A percentile compares a stretch with the other conserved stretches of the same genome.
Evolutionary conservation across 306 rosid genomes (phyloP).

Genomic region (Ceratonia siliqua): DNA sequence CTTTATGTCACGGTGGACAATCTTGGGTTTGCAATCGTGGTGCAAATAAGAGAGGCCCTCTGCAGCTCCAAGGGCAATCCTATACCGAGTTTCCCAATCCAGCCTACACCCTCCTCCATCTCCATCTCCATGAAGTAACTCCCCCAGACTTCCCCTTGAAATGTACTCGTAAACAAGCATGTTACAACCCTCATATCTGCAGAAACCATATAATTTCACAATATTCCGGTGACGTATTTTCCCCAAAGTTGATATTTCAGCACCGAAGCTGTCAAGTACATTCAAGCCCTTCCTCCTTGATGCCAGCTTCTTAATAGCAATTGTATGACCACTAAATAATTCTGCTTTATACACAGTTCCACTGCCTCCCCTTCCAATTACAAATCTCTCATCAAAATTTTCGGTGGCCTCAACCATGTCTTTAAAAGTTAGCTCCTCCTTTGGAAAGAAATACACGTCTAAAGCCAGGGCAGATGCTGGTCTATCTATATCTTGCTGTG

Average conservation of each 20-base stretch:
- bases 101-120: conserved; percentile 43
- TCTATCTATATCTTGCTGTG: conserved; percentile 43
- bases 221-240: conserved; percentile 75
- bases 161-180: conserved; percentile 74
- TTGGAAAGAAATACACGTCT: conserved; percentile 61
- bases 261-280: conserved; percentile 58
- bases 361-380: conserved; percentile 71
- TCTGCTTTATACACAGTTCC: conserved; percentile 76
- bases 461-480: conserved; percentile 40
- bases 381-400: conserved; percentile 57
- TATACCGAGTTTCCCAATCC: conserved; percentile 68
- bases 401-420: conserved; percentile 76
- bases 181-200: conserved; percentile 61
- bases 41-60: conserved; percentile 79
- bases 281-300: conserved; percentile 55
- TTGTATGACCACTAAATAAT: conserved; percentile 46
- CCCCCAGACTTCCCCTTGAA: conserved; percentile 77
- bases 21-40: conserved; percentile 78
- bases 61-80: conserved; percentile 79
- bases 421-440: conserved; percentile 61
- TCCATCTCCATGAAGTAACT: conserved; percentile 45
- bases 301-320: conserved; percentile 70
- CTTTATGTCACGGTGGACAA: conserved; percentile 79
- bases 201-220: conserved; percentile 75
- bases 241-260: conserved; percentile 74